Conservation (phyloP, 805 yeast genomes). For the Teunomyces pallodes region DNA sequence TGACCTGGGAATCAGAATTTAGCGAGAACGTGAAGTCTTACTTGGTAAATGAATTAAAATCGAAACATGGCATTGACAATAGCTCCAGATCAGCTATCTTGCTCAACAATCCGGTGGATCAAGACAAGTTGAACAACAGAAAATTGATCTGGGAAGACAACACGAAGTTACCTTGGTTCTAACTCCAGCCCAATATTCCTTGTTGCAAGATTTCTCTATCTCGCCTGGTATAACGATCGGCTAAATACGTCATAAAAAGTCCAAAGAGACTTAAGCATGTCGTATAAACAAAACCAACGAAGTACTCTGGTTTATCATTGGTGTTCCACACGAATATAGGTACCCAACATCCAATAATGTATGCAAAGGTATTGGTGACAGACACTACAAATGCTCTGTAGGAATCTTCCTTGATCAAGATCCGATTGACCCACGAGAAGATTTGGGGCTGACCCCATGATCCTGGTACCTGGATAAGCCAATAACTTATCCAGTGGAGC, state of each 20-base stretch:
- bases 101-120: conserved; percentile 24
- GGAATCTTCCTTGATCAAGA: conserved; percentile 23
- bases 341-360: conserved; percentile 40
- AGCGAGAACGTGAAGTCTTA: conserved; percentile 11
- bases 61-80: conserved; percentile 28
- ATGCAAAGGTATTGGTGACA: conserved; percentile 40
- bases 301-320: conserved; percentile 33
- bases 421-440: conserved; percentile 21
- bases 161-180: conserved; percentile 44
- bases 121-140: conserved; percentile 21
- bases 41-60: conserved; percentile 14
- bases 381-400: conserved; percentile 38
- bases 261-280: conserved; percentile 33
- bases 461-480: conserved; percentile 16
- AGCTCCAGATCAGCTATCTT: conserved; percentile 35
- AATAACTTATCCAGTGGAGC: conserved; percentile 20
- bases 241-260: conserved; percentile 23
- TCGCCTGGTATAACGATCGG: conserved; percentile 15
- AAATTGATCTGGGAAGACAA: conserved; percentile 41
- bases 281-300: conserved; percentile 38
- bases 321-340: conserved; percentile 43
- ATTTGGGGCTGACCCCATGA: conserved; percentile 21
- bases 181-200: conserved; percentile 2
- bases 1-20: conserved; percentile 36
- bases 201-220: conserved; percentile 11